Evolutionary conservation across 2,329 filamentous ascomycete species (phyloP), one percentile per base, ranked within the genome.

Genomic region (Aspergillus felis): DNA sequence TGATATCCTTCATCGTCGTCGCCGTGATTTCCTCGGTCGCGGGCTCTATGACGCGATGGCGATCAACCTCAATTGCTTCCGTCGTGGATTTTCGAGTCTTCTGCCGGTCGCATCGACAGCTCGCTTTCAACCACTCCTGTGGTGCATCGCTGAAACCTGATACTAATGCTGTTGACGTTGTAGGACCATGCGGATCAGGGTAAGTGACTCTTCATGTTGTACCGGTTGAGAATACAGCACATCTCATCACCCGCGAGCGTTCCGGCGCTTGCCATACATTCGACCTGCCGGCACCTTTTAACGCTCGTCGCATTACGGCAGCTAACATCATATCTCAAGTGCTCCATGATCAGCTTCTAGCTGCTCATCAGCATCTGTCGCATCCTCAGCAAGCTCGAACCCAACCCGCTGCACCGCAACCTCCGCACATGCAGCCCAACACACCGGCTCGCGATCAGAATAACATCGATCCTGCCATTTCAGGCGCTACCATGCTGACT

Each of bases 271-370:
- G 41, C 41, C 4, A 12, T 44, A 2, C 44, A 35, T 20, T 25
- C 17, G 24, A 44, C 25, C 38, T n/a, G 14, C 51, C 2, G 5
- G 3, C 14, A 27, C 32, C 9, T 14, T 27, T 27, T 10, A 10
- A 4, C 29, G 29, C 6, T 20, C 17, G 28, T 25, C 20, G 44
- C 20, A 14, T 49, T 22, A 24, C 53, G 9, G 4, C 10, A 50
- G 61, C 59, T 65, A 55, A 66, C 57, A 28, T 54, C 32, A 32
- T 50, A 50, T 48, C 50, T 50, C 38, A 66, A 87, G 84, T 83
- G 70, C 80, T 87, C 68, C 81, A 84, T 74, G 84, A 87, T 69
- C 84, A 86, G 66, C 82, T 87, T 48, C 79, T 87, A 64, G 83
- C 77, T 57, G 74, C 74, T 48, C 74, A 76, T 61, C 74, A 77